Evolutionary conservation across 768 basidiomycete genomes (phyloP).

Genomic region (Pholiota conissans): DNA sequence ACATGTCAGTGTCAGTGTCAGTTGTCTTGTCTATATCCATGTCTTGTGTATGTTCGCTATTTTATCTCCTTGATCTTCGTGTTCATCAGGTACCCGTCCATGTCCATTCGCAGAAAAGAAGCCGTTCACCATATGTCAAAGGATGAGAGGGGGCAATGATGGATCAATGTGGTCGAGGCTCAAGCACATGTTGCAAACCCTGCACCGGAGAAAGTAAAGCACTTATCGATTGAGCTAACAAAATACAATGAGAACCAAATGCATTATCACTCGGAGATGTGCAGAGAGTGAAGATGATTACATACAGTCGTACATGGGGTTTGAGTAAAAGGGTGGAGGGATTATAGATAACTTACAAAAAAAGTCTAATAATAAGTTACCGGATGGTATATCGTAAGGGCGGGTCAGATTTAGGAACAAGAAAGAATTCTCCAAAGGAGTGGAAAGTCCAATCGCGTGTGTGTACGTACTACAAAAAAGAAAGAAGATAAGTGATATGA

Average conservation of each 20-base stretch:
- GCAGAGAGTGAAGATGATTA: neutral
- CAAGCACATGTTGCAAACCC: no score
- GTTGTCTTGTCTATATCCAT: neutral
- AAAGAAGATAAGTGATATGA: no score
- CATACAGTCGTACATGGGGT: neutral
- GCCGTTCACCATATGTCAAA: neutral
- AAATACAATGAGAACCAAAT: neutral
- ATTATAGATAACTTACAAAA: conserved; percentile 3
- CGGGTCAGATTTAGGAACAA: neutral
- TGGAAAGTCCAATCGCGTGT: conserved; percentile 14
- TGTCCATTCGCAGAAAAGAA: neutral
- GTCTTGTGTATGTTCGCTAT: neutral
- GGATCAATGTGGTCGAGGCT: no score
- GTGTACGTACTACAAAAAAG: conserved; percentile 6
- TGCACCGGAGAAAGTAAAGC: neutral
- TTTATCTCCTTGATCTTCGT: neutral
- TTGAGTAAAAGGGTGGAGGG: neutral
- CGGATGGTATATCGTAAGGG: neutral
- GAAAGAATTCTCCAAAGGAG: neutral
- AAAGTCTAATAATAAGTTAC: neutral
- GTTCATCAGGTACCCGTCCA: neutral
- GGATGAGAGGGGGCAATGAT: neutral
- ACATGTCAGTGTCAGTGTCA: neutral
- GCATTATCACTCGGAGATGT: neutral
- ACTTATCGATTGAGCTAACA: no score